phyloP scores from a whole-genome alignment of 371 early-diverging fungal genomes.

The Blakeslea trispora region DNA sequence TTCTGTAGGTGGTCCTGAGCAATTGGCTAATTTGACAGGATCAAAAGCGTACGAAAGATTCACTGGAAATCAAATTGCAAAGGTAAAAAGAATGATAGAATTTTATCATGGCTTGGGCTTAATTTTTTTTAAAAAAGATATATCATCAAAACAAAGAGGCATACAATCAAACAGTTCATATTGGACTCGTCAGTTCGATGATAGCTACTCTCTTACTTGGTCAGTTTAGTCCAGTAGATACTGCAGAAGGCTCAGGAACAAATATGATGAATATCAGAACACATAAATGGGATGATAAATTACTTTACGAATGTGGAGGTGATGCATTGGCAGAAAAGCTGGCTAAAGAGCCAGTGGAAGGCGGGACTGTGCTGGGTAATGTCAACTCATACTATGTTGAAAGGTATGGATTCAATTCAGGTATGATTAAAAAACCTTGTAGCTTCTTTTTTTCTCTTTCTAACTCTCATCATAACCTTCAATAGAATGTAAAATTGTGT shows the following conservation, averaged over 20 bases:
- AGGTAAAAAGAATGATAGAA: conserved; percentile 36
- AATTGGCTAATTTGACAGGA: conserved; percentile 70
- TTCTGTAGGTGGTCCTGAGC: conserved; percentile 59
- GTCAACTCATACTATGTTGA: conserved; percentile 51
- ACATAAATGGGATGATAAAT: conserved; percentile 54
- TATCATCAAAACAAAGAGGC: conserved; percentile 28
- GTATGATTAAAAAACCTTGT: too few species aligned
- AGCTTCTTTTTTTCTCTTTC: not conserved
- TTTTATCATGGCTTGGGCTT: not conserved
- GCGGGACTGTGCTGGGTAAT: conserved; percentile 40
- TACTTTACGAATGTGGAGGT: conserved; percentile 52
- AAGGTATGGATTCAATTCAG: conserved; percentile 58
- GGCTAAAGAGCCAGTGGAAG: conserved; percentile 42
- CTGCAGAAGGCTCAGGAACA: conserved; percentile 82
- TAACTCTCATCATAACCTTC: not conserved
- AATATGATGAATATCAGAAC: conserved; percentile 73
- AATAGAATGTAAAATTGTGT: conserved; percentile 59
- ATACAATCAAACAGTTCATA: conserved; percentile 53
- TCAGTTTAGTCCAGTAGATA: conserved; percentile 65
- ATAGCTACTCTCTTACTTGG: conserved; percentile 69
- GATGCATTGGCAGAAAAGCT: conserved; percentile 40
- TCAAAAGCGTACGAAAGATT: conserved; percentile 81
- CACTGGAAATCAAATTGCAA: conserved; percentile 77
- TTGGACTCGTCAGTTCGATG: conserved; percentile 78
- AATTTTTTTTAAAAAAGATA: conserved; percentile 27